phyloP scores from a whole-genome alignment of 768 basidiomycete species.

The Lyophyllum atratum region DNA sequence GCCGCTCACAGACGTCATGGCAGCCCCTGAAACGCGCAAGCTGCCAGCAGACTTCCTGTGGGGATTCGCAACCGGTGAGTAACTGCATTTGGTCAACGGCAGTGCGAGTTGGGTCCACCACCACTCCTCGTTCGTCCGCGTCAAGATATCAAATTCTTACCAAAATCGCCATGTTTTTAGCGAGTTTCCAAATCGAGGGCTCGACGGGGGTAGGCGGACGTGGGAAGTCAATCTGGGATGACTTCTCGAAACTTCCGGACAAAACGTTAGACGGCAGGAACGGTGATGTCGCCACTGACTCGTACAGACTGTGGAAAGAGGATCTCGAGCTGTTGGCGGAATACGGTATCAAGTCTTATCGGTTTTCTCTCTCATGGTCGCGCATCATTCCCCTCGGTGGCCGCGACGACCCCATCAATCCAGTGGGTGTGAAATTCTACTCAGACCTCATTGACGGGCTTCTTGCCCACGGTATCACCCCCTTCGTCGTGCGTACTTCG shows the following conservation, averaged over 20 bases:
- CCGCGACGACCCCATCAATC: slow-evolving; percentile 71
- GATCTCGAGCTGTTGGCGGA: slow-evolving; percentile 62
- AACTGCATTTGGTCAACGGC: background rate
- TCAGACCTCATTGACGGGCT: slow-evolving; percentile 69
- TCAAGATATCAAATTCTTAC: background rate
- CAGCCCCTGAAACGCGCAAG: slow-evolving; percentile 34
- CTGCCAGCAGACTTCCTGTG: slow-evolving; percentile 65
- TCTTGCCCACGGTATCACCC: slow-evolving; percentile 61
- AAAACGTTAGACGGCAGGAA: slow-evolving; percentile 69
- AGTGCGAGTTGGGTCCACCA: background rate
- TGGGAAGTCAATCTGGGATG: slow-evolving; percentile 76
- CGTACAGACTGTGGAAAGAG: slow-evolving; percentile 67
- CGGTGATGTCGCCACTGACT: slow-evolving; percentile 73
- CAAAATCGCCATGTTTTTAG: slow-evolving; percentile 30
- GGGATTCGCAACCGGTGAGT: slow-evolving; percentile 70
- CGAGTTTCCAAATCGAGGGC: slow-evolving; percentile 77
- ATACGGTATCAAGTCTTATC: slow-evolving; percentile 72
- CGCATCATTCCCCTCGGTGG: slow-evolving; percentile 76
- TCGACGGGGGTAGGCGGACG: slow-evolving; percentile 60
- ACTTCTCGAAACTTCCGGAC: slow-evolving; percentile 63
- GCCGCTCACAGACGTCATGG: slow-evolving; percentile 30
- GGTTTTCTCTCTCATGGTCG: slow-evolving; percentile 79
- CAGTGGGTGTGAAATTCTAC: slow-evolving; percentile 69
- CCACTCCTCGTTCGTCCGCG: background rate
- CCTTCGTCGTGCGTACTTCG: slow-evolving; percentile 50